phyloP scores from a whole-genome alignment of 768 basidiomycete genomes.

The Scleroderma citrinum region DNA sequence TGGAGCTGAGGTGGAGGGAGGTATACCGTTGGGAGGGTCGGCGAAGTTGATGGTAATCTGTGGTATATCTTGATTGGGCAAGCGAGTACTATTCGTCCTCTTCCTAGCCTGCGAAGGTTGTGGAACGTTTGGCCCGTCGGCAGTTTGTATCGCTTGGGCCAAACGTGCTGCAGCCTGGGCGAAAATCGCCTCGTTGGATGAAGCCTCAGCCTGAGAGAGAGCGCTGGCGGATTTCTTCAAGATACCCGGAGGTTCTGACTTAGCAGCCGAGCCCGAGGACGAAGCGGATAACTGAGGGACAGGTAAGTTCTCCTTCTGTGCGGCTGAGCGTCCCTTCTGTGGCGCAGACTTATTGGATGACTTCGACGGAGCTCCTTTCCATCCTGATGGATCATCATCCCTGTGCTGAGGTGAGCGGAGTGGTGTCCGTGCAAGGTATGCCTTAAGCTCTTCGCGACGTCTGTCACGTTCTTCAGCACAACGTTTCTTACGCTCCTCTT shows the following conservation, averaged over 20 bases:
- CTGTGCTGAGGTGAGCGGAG: constrained; percentile 12
- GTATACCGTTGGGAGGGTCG: not conserved
- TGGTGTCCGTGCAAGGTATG: constrained; percentile 15
- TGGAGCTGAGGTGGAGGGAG: constrained; percentile 10
- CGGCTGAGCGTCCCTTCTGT: constrained; percentile 9
- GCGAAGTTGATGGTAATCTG: constrained; percentile 24
- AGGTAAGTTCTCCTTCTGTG: constrained; percentile 25
- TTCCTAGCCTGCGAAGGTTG: constrained; percentile 21
- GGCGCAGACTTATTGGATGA: constrained; percentile 10
- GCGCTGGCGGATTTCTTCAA: constrained; percentile 22
- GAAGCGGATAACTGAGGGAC: constrained; percentile 7
- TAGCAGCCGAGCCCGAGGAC: constrained; percentile 5
- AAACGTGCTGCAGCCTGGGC: constrained; percentile 16
- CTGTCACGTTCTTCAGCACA: constrained; percentile 25
- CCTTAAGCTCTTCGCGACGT: constrained; percentile 15
- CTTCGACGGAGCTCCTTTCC: constrained; percentile 11
- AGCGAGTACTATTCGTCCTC: constrained; percentile 21
- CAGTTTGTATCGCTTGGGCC: constrained; percentile 7
- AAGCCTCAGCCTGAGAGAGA: constrained; percentile 21
- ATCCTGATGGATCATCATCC: constrained; percentile 9
- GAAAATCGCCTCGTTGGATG: constrained; percentile 21
- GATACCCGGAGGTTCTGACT: constrained; percentile 16
- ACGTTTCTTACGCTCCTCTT: constrained; percentile 25
- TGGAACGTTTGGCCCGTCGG: constrained; percentile 4
- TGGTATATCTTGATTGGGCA: constrained; percentile 21